phyloP scores from a whole-genome alignment of 345 rosid species.

The Sisymbrium altissimum region DNA sequence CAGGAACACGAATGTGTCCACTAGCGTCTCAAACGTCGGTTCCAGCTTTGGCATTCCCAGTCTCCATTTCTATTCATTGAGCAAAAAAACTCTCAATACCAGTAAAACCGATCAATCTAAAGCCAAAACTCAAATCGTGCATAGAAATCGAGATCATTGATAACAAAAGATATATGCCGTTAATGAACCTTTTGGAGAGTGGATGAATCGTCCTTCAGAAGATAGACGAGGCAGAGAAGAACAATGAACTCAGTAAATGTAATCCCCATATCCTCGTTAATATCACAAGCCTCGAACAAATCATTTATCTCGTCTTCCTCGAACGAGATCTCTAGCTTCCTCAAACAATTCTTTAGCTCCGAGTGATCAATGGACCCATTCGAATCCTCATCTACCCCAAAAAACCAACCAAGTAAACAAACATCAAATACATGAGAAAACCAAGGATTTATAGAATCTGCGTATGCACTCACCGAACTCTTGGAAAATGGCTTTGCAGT shows the following conservation, averaged over 20 bases:
- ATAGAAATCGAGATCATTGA: neutral
- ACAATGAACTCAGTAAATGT: conserved; percentile 89
- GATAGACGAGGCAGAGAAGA: conserved; percentile 86
- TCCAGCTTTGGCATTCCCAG: conserved; percentile 79
- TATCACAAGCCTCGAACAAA: conserved; percentile 79
- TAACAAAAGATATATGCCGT: conserved; percentile 13
- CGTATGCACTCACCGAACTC: conserved; percentile 59
- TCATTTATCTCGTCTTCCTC: conserved; percentile 80
- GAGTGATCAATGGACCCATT: conserved; percentile 75
- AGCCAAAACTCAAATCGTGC: neutral
- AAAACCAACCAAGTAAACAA: neutral
- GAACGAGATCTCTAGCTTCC: conserved; percentile 62
- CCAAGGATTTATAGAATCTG: neutral
- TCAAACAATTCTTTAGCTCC: conserved; percentile 72
- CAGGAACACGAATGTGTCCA: conserved; percentile 80
- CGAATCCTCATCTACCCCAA: conserved; percentile 68
- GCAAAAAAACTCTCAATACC: neutral
- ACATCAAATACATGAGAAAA: neutral
- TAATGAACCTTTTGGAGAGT: conserved; percentile 46
- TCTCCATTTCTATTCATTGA: conserved; percentile 45
- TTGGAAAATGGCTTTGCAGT: conserved; percentile 77
- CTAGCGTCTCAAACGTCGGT: conserved; percentile 77
- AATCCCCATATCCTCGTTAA: conserved; percentile 73
- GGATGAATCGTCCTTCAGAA: conserved; percentile 68
- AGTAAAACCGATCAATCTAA: neutral